Percentiles rank a stretch among this genome's conserved stretches.
These are phyloP conservation scores for Tympanopsis confertula DNA, from an alignment of 2,329 filamentous ascomycete genomes.

Conservation along the genomic window DNA sequence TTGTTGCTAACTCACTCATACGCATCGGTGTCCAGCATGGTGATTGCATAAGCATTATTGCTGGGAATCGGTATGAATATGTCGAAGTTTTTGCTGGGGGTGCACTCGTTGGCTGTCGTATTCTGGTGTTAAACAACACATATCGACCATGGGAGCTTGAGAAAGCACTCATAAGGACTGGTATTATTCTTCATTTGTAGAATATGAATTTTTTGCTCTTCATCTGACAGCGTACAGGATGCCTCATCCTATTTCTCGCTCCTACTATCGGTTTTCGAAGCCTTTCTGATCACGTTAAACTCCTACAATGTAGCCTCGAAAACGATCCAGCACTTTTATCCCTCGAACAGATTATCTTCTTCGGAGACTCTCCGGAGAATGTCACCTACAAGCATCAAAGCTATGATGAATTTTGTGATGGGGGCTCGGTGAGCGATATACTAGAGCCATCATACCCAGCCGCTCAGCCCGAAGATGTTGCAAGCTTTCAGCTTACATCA, in stretches of 20 bases:
- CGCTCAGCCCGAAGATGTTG: conserved; percentile 1
- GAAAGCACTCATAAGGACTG: background rate
- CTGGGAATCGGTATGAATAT: conserved; percentile 15
- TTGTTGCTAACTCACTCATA: conserved; percentile 1
- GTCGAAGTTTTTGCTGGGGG: conserved; percentile 18
- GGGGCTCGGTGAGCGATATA: too few relatives aligned
- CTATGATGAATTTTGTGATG: too few relatives aligned
- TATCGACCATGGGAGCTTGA: conserved; percentile 10
- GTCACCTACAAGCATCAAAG: too few relatives aligned
- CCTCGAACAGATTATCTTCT: too few relatives aligned
- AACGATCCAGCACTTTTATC: too few relatives aligned
- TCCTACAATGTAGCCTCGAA: too few relatives aligned
- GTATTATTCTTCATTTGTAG: background rate
- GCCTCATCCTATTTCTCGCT: background rate
- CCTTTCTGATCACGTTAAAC: too few relatives aligned
- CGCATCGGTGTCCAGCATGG: background rate
- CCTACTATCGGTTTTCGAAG: too few relatives aligned
- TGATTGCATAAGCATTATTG: conserved; percentile 10
- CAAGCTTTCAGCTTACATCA: conserved; percentile 10
- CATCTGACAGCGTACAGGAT: background rate
- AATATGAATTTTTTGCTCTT: background rate
- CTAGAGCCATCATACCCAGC: too few relatives aligned
- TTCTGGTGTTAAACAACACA: conserved; percentile 18
- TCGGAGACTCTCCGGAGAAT: too few relatives aligned
- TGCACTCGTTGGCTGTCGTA: conserved; percentile 16